A percentile compares a stretch with the other conserved stretches of the same genome.
These are phyloP conservation scores for Aureobasidium sp. DNA, from an alignment of 2,329 filamentous ascomycete genomes.

Conservation along the genomic window DNA sequence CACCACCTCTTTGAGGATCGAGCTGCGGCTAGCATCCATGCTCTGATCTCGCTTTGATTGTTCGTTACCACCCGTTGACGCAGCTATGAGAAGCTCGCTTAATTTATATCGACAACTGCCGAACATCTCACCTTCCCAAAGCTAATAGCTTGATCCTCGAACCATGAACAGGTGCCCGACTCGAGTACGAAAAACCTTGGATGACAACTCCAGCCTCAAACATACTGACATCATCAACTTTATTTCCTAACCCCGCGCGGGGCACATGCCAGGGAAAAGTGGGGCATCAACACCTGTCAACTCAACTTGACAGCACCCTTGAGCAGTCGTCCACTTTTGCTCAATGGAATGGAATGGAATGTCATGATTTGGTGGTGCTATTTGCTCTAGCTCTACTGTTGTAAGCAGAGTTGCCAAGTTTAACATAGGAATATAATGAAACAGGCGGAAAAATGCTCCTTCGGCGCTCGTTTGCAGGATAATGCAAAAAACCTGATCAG, in stretches of 20 bases:
- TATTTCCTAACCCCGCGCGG: not conserved
- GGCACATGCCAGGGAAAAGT: not conserved
- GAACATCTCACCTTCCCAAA: not conserved
- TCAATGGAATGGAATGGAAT: too few relatives aligned
- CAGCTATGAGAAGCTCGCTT: not conserved
- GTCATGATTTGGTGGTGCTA: not conserved
- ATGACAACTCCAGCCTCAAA: slow-evolving; percentile 4
- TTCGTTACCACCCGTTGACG: not conserved
- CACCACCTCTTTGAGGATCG: slow-evolving; percentile 1
- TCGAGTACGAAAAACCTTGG: not conserved
- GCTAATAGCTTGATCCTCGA: not conserved
- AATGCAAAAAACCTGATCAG: not conserved
- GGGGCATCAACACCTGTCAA: not conserved
- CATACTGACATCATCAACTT: slow-evolving; percentile 2
- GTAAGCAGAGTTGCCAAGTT: not conserved
- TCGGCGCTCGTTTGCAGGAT: not conserved
- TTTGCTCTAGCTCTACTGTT: not conserved
- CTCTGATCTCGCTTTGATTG: not conserved
- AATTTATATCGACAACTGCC: slow-evolving; percentile 6
- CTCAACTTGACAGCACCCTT: not conserved
- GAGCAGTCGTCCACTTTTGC: too few relatives aligned
- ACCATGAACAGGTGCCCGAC: not conserved
- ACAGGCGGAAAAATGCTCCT: not conserved
- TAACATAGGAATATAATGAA: not conserved
- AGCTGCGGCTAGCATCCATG: not conserved